A percentile compares a stretch with the other conserved stretches of the same genome.
Evolutionary conservation across 768 basidiomycete genomes (phyloP).

Genomic region (Pisolithus albus): DNA sequence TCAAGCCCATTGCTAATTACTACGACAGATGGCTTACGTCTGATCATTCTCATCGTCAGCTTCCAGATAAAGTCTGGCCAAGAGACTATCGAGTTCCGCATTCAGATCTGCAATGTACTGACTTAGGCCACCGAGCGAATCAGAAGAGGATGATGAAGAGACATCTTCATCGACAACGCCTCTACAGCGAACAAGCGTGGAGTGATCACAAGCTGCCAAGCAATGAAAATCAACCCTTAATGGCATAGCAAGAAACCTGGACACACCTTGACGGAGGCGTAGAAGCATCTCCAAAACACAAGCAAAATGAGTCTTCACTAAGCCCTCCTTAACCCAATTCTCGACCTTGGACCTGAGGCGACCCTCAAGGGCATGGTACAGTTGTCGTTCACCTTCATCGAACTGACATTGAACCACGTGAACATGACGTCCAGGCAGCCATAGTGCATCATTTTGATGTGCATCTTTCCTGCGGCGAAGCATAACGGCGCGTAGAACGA

Average conservation of each 20-base stretch:
- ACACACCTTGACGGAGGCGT: neutral
- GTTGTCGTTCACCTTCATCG: too few relatives aligned
- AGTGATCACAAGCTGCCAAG: neutral
- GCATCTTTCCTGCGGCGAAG: too few relatives aligned
- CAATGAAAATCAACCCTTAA: neutral
- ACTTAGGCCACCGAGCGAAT: neutral
- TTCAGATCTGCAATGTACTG: neutral
- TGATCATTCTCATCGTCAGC: neutral
- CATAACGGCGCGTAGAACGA: too few relatives aligned
- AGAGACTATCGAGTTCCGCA: neutral
- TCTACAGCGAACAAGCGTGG: neutral
- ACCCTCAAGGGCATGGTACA: neutral
- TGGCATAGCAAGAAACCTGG: neutral
- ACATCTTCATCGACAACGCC: neutral
- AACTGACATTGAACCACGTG: neutral
- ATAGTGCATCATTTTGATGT: too few relatives aligned
- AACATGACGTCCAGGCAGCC: neutral
- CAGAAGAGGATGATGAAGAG: too few relatives aligned
- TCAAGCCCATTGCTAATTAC: neutral
- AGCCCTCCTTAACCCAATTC: neutral
- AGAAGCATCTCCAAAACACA: neutral
- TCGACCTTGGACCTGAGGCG: neutral
- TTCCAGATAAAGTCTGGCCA: neutral
- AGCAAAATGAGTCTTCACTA: too few relatives aligned
- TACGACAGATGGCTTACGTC: neutral